phyloP scores from a whole-genome alignment of 345 rosid species.

The Raphanus sativus region DNA sequence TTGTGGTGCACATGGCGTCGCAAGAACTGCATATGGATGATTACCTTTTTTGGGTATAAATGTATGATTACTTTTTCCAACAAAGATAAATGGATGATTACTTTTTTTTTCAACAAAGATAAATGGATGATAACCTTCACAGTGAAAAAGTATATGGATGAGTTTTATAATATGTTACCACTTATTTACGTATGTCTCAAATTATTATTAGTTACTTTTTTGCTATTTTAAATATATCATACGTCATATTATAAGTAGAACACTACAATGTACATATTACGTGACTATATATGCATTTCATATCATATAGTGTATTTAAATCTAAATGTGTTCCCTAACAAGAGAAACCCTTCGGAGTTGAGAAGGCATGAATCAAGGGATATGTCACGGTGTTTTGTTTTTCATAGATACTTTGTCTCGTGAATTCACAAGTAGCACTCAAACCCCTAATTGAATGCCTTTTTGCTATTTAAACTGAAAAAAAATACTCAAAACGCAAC shows the following conservation, averaged over 20 bases:
- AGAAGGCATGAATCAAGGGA: conserved; percentile 32
- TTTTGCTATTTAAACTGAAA: background rate
- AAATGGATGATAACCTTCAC: background rate
- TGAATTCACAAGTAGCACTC: conserved; percentile 30
- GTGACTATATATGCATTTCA: background rate
- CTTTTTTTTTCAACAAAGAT: background rate
- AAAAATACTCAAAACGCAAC: conserved; percentile 5
- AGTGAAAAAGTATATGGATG: background rate
- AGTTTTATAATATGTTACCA: background rate
- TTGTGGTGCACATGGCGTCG: background rate
- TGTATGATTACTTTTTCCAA: too few relatives aligned
- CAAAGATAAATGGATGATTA: background rate
- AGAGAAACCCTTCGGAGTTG: conserved; percentile 27
- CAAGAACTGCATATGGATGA: background rate
- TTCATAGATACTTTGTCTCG: conserved; percentile 36
- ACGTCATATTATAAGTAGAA: background rate
- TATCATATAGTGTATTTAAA: background rate
- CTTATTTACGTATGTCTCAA: background rate
- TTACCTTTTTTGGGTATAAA: too few relatives aligned
- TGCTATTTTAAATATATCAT: background rate
- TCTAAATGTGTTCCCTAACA: conserved; percentile 10
- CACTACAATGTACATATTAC: background rate
- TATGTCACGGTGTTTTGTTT: conserved; percentile 20
- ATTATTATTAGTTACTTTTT: background rate
- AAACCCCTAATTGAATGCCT: conserved; percentile 21